A percentile compares a stretch with the other conserved stretches of the same genome.
Evolutionary conservation across 805 yeast species (phyloP).

Genomic region (Candida railenensis): DNA sequence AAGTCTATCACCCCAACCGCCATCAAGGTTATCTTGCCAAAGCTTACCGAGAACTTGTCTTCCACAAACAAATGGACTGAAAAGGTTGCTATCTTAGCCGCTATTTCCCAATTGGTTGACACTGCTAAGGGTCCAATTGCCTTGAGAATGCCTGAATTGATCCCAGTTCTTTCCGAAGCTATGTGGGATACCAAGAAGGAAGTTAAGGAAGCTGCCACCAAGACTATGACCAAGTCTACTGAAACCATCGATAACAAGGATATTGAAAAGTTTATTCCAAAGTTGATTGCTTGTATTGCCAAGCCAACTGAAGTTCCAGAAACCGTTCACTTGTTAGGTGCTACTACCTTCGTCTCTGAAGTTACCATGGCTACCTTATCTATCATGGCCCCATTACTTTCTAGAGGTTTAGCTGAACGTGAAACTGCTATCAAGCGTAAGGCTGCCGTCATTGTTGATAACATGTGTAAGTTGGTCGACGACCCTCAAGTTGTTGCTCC

Average conservation of each 20-base stretch:
- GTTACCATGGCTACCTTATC: slow-evolving; percentile 99
- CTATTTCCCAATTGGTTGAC: slow-evolving; percentile 85
- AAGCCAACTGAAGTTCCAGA: slow-evolving; percentile 97
- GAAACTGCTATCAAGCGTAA: slow-evolving; percentile 99
- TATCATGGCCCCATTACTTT: slow-evolving; percentile 97
- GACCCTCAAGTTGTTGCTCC: slow-evolving; percentile 99
- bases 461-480: slow-evolving; percentile 99
- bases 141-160: slow-evolving; percentile 98
- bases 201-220: slow-evolving; percentile 95
- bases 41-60: slow-evolving; percentile 64
- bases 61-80: slow-evolving; percentile 95
- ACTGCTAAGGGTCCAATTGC: slow-evolving; percentile 95
- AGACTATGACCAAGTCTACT: slow-evolving; percentile 93
- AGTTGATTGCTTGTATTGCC: slow-evolving; percentile 94
- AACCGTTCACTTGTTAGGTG: slow-evolving; percentile 98
- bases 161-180: slow-evolving; percentile 97
- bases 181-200: slow-evolving; percentile 99
- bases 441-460: slow-evolving; percentile 98
- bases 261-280: slow-evolving; percentile 98
- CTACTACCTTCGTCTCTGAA: slow-evolving; percentile 99
- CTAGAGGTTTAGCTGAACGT: slow-evolving; percentile 99
- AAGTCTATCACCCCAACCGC: slow-evolving; percentile 87
- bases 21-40: slow-evolving; percentile 86
- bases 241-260: slow-evolving; percentile 99
- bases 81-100: slow-evolving; percentile 86